phyloP scores from a whole-genome alignment of 345 rosid genomes.

The Salix arbutifolia region DNA sequence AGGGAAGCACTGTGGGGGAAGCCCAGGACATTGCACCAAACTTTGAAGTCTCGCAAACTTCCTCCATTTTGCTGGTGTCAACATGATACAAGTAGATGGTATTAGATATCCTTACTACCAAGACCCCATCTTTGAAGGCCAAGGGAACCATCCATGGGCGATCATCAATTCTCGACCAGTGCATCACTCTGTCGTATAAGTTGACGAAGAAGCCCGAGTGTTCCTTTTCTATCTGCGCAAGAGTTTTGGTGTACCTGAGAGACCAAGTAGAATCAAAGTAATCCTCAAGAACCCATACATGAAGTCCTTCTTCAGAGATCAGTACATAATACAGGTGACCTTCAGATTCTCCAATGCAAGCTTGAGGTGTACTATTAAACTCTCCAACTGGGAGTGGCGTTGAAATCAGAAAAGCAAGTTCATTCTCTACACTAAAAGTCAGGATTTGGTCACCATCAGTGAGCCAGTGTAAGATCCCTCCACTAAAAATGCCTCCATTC shows the following conservation, averaged over 20 bases:
- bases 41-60: conserved; percentile 9
- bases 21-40: conserved; percentile 17
- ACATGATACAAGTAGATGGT: conserved; percentile 23
- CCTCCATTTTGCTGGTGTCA: conserved; percentile 14
- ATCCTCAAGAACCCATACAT: conserved; percentile 40
- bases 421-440: conserved; percentile 27
- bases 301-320: conserved; percentile 34
- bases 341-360: conserved; percentile 39
- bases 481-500: conserved; percentile 30
- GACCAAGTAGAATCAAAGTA: conserved; percentile 39
- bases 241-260: conserved; percentile 20
- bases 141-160: conserved; percentile 36
- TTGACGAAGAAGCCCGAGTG: conserved; percentile 15
- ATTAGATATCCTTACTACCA: conserved; percentile 28
- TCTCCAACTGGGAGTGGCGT: conserved; percentile 26
- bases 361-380: conserved; percentile 20
- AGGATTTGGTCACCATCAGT: conserved; percentile 34
- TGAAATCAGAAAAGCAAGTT: conserved; percentile 32
- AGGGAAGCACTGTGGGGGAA: conserved; percentile 29
- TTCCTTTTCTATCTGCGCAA: conserved; percentile 32
- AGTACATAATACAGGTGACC: conserved; percentile 23
- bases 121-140: conserved; percentile 37
- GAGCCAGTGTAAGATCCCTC: conserved; percentile 41
- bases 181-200: conserved; percentile 10
- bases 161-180: not conserved